Percentiles rank a stretch among this genome's conserved stretches.
phyloP scores from a whole-genome alignment of 768 basidiomycete genomes.

The Calocera cornea region DNA sequence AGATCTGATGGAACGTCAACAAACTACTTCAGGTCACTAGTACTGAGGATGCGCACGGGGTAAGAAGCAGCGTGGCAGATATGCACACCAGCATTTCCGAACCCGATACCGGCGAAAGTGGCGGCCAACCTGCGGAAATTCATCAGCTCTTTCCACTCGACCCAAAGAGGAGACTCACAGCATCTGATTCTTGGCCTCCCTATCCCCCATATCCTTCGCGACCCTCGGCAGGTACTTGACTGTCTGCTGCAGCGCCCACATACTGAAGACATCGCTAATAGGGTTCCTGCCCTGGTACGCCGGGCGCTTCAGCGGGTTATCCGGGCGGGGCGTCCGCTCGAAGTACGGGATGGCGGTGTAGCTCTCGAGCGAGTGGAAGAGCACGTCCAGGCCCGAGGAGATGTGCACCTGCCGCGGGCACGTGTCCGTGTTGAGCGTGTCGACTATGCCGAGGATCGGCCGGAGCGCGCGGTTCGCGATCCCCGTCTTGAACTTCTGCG shows the following conservation, averaged over 20 bases:
- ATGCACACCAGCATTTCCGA: slow-evolving; percentile 87
- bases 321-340: slow-evolving; percentile 76
- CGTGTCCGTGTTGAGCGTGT: slow-evolving; percentile 78
- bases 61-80: slow-evolving; percentile 74
- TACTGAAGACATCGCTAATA: slow-evolving; percentile 88
- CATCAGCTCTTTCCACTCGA: background rate
- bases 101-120: slow-evolving; percentile 90
- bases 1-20: slow-evolving; percentile 42
- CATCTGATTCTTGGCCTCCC: slow-evolving; percentile 81
- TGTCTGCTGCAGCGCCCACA: slow-evolving; percentile 79
- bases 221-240: slow-evolving; percentile 81
- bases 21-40: no score
- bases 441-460: slow-evolving; percentile 72
- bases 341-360: slow-evolving; percentile 92
- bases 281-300: slow-evolving; percentile 91
- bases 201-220: slow-evolving; percentile 61
- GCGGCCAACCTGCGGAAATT: slow-evolving; percentile 52
- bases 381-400: slow-evolving; percentile 83
- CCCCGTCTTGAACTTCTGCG: slow-evolving; percentile 87
- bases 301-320: slow-evolving; percentile 80
- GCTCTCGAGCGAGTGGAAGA: slow-evolving; percentile 92
- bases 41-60: background rate
- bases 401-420: slow-evolving; percentile 91
- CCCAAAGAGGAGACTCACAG: slow-evolving; percentile 37
- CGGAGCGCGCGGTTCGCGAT: slow-evolving; percentile 87